Conservation (phyloP, 2,329 filamentous ascomycete genomes). For the Akanthomyces lecanii region DNA sequence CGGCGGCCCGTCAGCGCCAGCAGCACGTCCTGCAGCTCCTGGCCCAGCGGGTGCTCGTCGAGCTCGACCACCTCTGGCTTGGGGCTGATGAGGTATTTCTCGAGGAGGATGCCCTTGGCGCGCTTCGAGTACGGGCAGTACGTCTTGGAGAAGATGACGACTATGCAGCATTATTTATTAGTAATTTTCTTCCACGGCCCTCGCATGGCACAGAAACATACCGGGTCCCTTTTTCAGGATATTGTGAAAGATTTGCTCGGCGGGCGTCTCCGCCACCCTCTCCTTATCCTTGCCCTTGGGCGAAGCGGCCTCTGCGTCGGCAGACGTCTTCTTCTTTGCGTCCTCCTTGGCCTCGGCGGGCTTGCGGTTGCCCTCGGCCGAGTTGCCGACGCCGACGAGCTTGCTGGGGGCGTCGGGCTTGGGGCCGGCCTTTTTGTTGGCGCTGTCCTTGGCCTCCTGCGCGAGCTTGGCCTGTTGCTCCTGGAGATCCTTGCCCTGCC, state of each 20-base stretch:
- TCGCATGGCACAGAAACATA: constrained; percentile 40
- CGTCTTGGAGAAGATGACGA: constrained; percentile 93
- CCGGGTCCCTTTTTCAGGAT: constrained; percentile 83
- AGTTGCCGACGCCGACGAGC: constrained; percentile 56
- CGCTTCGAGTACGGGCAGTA: constrained; percentile 84
- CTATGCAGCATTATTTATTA: constrained; percentile 39
- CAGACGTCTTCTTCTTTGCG: constrained; percentile 11
- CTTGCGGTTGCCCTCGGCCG: constrained; percentile 48
- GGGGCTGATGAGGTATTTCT: constrained; percentile 79
- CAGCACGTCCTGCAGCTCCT: constrained; percentile 67
- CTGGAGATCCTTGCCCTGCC: constrained; percentile 48
- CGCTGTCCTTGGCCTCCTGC: constrained; percentile 62
- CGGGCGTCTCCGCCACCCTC: constrained; percentile 50
- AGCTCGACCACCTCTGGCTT: constrained; percentile 86
- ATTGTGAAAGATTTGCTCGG: constrained; percentile 66
- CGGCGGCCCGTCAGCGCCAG: constrained; percentile 68
- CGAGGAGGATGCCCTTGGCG: constrained; percentile 80
- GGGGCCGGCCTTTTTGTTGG: constrained; percentile 61
- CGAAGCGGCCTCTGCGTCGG: constrained; percentile 3
- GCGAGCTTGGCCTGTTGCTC: constrained; percentile 65
- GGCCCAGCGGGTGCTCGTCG: constrained; percentile 73
- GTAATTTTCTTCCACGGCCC: not conserved
- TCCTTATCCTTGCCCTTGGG: constrained; percentile 20
- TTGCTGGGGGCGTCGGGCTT: constrained; percentile 56
- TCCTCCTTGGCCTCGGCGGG: constrained; percentile 23